These are phyloP conservation scores for Botrytis porri DNA, from an alignment of 2,329 filamentous ascomycete species.

Conservation along the genomic window DNA sequence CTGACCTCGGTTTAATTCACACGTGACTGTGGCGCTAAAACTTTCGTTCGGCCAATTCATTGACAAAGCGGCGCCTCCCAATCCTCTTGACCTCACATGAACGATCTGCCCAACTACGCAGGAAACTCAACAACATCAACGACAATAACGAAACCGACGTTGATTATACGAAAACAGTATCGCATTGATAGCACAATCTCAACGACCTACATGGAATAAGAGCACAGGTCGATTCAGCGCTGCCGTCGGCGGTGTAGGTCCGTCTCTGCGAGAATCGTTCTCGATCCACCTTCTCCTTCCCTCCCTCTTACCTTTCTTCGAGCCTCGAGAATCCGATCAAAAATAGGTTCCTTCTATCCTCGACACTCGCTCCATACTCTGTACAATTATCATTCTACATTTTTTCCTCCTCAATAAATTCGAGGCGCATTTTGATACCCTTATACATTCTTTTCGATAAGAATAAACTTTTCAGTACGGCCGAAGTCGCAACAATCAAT, in stretches of 20 bases:
- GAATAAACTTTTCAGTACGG: neutral
- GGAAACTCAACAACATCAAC: slow-evolving; percentile 25
- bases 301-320: slow-evolving; percentile 14
- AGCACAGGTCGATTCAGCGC: slow-evolving; percentile 21
- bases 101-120: slow-evolving; percentile 3
- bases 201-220: slow-evolving; percentile 27
- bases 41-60: neutral
- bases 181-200: slow-evolving; percentile 15
- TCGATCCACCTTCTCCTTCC: slow-evolving; percentile 23
- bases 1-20: neutral
- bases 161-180: slow-evolving; percentile 17
- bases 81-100: slow-evolving; percentile 13
- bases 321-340: slow-evolving; percentile 16
- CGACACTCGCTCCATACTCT: neutral
- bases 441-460: slow-evolving; percentile 10
- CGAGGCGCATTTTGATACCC: slow-evolving; percentile 19
- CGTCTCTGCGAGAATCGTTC: slow-evolving; percentile 25
- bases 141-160: slow-evolving; percentile 25
- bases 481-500: neutral
- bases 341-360: slow-evolving; percentile 16
- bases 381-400: neutral
- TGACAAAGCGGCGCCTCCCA: slow-evolving; percentile 13
- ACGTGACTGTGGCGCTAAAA: slow-evolving; percentile 13
- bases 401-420: neutral
- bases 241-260: slow-evolving; percentile 27